Evolutionary conservation across 2,329 filamentous ascomycete genomes (phyloP).

Genomic region (Ophiostoma australiae): DNA sequence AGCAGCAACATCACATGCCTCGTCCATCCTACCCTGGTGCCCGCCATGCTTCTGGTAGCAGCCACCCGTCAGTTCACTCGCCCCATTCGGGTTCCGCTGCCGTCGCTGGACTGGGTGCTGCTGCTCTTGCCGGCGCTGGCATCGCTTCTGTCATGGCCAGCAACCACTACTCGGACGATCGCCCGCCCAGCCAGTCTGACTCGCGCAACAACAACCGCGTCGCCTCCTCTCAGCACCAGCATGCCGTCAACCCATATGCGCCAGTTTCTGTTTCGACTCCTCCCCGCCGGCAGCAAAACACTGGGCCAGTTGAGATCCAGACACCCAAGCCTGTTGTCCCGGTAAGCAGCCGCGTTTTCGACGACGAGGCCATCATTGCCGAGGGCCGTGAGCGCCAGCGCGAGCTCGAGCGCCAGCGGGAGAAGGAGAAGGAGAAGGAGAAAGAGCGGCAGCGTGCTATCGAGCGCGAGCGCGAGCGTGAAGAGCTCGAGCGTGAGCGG

Average conservation of each 20-base stretch:
- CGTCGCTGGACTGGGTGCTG: slow-evolving; percentile 4
- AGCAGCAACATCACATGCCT: slow-evolving; percentile 1
- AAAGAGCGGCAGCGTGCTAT: slow-evolving; percentile 27
- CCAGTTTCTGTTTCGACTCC: neutral
- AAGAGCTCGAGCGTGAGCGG: neutral
- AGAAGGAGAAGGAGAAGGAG: slow-evolving; percentile 31
- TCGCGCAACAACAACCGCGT: slow-evolving; percentile 20
- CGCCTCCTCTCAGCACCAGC: neutral
- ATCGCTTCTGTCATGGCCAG: neutral
- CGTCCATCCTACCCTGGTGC: slow-evolving; percentile 24
- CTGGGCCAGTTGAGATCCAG: slow-evolving; percentile 65
- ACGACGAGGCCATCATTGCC: slow-evolving; percentile 35
- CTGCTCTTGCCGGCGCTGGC: neutral
- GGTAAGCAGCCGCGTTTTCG: slow-evolving; percentile 64
- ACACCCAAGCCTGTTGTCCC: slow-evolving; percentile 77
- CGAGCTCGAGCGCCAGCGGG: slow-evolving; percentile 1
- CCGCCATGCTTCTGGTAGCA: neutral
- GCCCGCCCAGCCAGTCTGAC: slow-evolving; percentile 27
- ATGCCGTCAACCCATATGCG: neutral
- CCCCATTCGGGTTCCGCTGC: neutral
- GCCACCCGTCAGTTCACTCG: neutral
- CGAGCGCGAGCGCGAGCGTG: slow-evolving; percentile 21
- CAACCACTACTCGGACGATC: neutral
- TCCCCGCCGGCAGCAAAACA: slow-evolving; percentile 37
- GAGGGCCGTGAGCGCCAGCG: slow-evolving; percentile 32